Conservation (phyloP, 1,284 basidiomycete genomes). For the Cutaneotrichosporon dermatis region DNA sequence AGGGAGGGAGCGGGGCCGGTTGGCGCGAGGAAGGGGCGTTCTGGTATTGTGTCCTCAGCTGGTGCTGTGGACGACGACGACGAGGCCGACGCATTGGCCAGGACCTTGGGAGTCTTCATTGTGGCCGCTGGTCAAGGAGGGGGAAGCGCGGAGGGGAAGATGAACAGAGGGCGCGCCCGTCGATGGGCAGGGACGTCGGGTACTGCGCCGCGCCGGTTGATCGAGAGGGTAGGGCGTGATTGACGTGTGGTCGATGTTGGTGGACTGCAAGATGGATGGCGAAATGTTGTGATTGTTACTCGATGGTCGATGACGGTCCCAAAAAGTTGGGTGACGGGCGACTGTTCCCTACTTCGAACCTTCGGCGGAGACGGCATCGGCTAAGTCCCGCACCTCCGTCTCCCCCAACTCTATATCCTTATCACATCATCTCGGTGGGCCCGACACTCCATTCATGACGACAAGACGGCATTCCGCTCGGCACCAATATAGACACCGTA, state of each 20-base stretch:
- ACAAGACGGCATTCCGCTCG: background rate
- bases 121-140: no score
- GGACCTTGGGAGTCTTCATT: no score
- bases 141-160: no score
- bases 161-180: no score
- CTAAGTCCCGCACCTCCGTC: background rate
- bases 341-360: background rate
- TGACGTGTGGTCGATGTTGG: no score
- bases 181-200: no score
- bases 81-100: background rate
- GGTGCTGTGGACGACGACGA: background rate
- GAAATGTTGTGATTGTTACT: background rate
- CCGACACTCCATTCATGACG: background rate
- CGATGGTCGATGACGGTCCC: background rate
- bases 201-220: no score
- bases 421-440: background rate
- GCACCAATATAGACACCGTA: background rate
- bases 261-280: background rate
- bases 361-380: background rate
- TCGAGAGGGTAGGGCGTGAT: no score
- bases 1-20: constrained; percentile 24
- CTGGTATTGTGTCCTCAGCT: background rate
- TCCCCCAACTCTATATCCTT: background rate
- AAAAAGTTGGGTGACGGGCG: constrained; percentile 1
- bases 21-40: background rate